Evolutionary conservation across 139 green algal genomes (phyloP), one percentile per base, ranked within the genome.

Genomic region (Chlamydomonas incerta): DNA sequence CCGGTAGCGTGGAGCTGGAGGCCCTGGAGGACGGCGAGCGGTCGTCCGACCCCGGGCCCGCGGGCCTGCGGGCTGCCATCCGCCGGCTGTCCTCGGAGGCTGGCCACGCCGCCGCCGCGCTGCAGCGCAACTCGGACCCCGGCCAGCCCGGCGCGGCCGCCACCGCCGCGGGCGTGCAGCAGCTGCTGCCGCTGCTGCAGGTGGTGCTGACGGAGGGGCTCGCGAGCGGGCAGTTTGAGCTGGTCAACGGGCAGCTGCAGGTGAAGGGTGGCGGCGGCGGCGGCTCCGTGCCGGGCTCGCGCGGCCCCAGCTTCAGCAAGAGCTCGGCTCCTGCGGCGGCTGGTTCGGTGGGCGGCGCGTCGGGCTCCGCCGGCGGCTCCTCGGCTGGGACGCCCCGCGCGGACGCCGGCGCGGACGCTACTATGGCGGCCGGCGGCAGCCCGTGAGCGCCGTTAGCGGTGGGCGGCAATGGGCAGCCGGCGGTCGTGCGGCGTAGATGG

Each of bases 111-210:
- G 37, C 63, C n/a, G 60, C 75, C 18, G 62, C 37, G 15, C 26
- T 34, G 21, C 41, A 50, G 41, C 79, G 79, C 63, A 75, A 85
- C 50, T 85, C 79, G 31, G 79, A 85, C 66, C 79, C 79, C 11
- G 79, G 79, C 11, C 65, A 85, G 47, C 79, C 79, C 11, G 79
- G 79, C 11, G 47, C 67, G 29, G 31, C 33, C 33, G 47, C 29
- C 33, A 50, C 18, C 37, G 26, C 34, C 68, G 80, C 10, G 5
- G 80, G 34, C 0, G 9, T 46, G n/a, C 34, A 74, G 46, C n/a
- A 71, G 28, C 68, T 86, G 52, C 68, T 86, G 68, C 80, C 80
- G 52, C 80, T 86, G 15, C 69, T 86, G 52, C 80, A 86, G 26
- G 58, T 28, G 2, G 47, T 86, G 52, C 55, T 86, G 52, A 77